Conservation (phyloP, 495 filamentous ascomycete species). For the Endocarpon pusillum region DNA sequence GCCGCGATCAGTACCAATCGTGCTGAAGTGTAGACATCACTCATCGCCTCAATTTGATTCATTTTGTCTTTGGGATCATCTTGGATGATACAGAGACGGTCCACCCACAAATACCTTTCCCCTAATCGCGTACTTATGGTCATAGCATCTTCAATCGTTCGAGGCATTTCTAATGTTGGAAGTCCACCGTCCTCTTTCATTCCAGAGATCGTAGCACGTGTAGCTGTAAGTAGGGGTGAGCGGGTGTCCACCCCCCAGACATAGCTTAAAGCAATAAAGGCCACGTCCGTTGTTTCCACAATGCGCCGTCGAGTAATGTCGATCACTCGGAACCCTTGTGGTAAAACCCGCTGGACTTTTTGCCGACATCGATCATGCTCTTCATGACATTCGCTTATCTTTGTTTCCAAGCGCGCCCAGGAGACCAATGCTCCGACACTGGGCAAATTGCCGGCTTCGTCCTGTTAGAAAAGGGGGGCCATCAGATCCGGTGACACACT, state of each 20-base stretch:
- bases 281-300: neutral
- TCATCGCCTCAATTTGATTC: constrained; percentile 15
- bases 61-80: constrained; percentile 12
- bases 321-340: neutral
- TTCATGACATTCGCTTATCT: no score
- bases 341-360: neutral
- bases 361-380: no score
- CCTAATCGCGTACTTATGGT: constrained; percentile 12
- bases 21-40: constrained; percentile 11
- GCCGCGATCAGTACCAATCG: constrained; percentile 16
- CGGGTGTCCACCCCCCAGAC: no score
- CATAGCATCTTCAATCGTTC: constrained; percentile 16
- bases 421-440: no score
- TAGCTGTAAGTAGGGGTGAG: no score
- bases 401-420: no score
- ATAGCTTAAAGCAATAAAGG: neutral
- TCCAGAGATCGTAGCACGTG: no score
- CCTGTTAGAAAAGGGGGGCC: no score
- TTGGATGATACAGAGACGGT: constrained; percentile 21
- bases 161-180: no score
- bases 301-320: neutral
- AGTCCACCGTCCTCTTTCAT: no score
- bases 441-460: no score
- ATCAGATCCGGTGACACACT: no score
- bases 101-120: constrained; percentile 21